These are phyloP conservation scores for Ceratobasidium sp. DNA, from an alignment of 1,284 basidiomycete species.

Conservation along the genomic window DNA sequence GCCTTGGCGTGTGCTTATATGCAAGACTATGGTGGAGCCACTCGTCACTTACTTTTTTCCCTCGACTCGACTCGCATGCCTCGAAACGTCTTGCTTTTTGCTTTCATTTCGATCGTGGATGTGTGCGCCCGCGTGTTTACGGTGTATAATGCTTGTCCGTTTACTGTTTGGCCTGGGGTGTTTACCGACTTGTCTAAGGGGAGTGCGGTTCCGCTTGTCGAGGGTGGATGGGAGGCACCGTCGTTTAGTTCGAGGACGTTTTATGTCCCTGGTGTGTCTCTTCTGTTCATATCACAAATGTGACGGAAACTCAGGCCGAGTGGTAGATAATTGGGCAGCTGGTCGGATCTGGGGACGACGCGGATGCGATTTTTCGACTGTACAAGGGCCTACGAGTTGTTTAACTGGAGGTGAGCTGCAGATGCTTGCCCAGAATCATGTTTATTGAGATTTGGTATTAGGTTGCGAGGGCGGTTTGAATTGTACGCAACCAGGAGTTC, in stretches of 20 bases:
- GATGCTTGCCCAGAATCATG: not conserved
- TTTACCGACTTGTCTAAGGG: slow-evolving; percentile 41
- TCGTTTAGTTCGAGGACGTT: slow-evolving; percentile 59
- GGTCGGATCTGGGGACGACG: slow-evolving; percentile 65
- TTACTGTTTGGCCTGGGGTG: slow-evolving; percentile 50
- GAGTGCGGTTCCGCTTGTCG: slow-evolving; percentile 51
- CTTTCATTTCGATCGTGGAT: slow-evolving; percentile 50
- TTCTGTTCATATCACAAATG: not conserved
- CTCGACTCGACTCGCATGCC: not conserved
- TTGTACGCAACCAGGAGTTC: slow-evolving; percentile 68
- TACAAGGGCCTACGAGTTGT: slow-evolving; percentile 68
- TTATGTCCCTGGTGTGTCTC: slow-evolving; percentile 57
- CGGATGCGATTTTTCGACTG: slow-evolving; percentile 64
- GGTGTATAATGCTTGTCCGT: slow-evolving; percentile 58
- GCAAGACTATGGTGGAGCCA: slow-evolving; percentile 9
- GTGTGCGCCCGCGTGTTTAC: slow-evolving; percentile 61
- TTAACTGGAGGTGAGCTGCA: slow-evolving; percentile 59
- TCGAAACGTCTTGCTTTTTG: slow-evolving; percentile 38
- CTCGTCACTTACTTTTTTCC: not conserved
- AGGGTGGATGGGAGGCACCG: slow-evolving; percentile 62
- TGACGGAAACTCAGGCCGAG: not conserved
- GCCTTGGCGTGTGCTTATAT: slow-evolving; percentile 38
- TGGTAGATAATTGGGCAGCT: slow-evolving; percentile 61
- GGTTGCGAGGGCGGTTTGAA: slow-evolving; percentile 64
- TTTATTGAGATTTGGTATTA: slow-evolving; percentile 15